Evolutionary conservation across 192 early-diverging fungal genomes (phyloP).

Genomic region (Rhizophagus clarus): DNA sequence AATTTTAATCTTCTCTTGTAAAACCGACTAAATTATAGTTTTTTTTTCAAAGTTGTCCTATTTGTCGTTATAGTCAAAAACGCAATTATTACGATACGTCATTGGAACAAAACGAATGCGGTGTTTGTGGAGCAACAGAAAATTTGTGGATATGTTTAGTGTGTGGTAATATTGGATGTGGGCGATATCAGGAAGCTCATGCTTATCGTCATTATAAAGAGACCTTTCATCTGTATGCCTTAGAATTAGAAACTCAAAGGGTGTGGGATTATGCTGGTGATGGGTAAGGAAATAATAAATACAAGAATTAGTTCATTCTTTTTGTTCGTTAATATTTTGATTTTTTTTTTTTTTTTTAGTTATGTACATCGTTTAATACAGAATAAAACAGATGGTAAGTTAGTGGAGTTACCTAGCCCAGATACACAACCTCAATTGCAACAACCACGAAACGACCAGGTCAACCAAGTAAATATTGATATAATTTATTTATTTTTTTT

Average conservation of each 20-base stretch:
- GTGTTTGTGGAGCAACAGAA: constrained; percentile 70
- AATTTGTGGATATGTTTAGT: constrained; percentile 97
- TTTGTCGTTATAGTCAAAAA: constrained; percentile 84
- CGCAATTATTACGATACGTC: neutral
- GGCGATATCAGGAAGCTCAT: constrained; percentile 88
- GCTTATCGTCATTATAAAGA: constrained; percentile 86
- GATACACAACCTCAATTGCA: neutral
- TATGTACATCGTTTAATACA: constrained; percentile 96
- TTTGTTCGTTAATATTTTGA: neutral
- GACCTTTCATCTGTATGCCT: constrained; percentile 83
- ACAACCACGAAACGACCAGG: constrained; percentile 5
- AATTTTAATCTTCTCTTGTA: neutral
- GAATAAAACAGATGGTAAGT: constrained; percentile 87
- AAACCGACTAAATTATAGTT: neutral
- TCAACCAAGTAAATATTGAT: neutral
- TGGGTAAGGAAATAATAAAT: constrained; percentile 49
- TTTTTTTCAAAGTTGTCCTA: constrained; percentile 72
- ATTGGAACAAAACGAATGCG: constrained; percentile 60
- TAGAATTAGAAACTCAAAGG: constrained; percentile 93
- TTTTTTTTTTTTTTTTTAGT: constrained; percentile 16
- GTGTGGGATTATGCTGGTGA: constrained; percentile 99
- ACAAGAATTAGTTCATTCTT: neutral
- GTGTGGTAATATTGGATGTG: constrained; percentile 95
- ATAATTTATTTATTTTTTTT: neutral
- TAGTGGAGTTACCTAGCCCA: constrained; percentile 80